Percentiles rank a stretch among this genome's conserved stretches.
Conservation (phyloP, 2,329 filamentous ascomycete species). For the Colletotrichum sp. region DNA sequence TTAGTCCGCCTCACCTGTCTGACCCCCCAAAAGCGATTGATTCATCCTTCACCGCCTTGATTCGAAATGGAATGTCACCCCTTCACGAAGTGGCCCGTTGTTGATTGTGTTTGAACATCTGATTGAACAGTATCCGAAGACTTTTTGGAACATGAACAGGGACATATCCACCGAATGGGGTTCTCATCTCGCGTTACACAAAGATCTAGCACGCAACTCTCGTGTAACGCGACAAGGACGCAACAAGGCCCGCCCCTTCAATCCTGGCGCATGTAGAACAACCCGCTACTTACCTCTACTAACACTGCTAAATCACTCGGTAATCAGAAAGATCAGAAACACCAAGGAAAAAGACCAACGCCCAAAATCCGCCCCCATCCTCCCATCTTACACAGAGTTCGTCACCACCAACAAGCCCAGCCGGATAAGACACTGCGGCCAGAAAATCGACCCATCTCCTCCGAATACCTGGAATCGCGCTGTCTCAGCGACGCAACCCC, state of each 20-base stretch:
- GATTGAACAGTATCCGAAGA: background rate
- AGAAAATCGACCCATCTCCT: background rate
- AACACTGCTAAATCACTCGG: background rate
- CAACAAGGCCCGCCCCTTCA: background rate
- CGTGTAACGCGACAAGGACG: background rate
- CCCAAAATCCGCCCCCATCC: background rate
- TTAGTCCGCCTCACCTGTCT: background rate
- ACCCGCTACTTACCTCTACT: background rate
- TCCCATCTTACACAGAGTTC: background rate
- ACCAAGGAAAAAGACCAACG: background rate
- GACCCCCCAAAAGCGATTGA: background rate
- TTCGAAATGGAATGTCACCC: background rate
- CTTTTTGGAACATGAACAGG: background rate
- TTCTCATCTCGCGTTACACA: background rate
- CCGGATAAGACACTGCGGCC: background rate
- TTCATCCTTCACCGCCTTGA: background rate
- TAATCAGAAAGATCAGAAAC: background rate
- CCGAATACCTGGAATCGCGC: slow-evolving; percentile 7
- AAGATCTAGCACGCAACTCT: background rate
- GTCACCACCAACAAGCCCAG: background rate
- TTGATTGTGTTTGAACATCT: background rate
- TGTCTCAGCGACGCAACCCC: slow-evolving; percentile 3
- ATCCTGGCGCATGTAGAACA: background rate
- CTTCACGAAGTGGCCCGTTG: background rate
- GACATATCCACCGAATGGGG: background rate